Percentiles rank a stretch among this genome's conserved stretches.
Conservation (phyloP, 768 basidiomycete genomes). For the Boletus insuetus region DNA sequence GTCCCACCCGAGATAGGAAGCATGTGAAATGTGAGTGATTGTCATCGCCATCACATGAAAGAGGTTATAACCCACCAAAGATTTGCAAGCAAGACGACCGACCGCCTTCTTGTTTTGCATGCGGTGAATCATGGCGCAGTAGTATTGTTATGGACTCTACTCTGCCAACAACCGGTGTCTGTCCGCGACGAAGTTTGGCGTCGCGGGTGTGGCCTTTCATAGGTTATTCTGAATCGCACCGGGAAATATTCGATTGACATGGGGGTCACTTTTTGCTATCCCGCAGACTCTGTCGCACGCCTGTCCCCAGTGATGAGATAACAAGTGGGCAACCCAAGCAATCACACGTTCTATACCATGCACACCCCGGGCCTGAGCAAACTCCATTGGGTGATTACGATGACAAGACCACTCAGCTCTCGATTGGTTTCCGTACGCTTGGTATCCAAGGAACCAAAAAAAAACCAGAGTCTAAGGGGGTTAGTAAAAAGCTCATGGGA, state of each 20-base stretch:
- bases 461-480: neutral
- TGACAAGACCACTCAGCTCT: slow-evolving; percentile 2
- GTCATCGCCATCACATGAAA: neutral
- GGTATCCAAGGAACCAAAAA: neutral
- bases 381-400: slow-evolving; percentile 7
- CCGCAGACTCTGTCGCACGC: neutral
- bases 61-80: too few species aligned
- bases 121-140: too few species aligned
- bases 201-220: neutral
- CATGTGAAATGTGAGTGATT: neutral
- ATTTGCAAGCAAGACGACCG: too few species aligned
- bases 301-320: neutral
- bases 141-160: neutral
- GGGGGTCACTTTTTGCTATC: neutral
- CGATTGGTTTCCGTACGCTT: slow-evolving; percentile 6
- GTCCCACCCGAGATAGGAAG: neutral
- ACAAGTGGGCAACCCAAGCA: neutral
- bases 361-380: slow-evolving; percentile 1
- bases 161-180: neutral
- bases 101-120: too few species aligned
- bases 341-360: neutral
- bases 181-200: neutral
- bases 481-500: neutral
- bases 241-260: neutral
- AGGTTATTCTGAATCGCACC: neutral